Base-by-base conservation (phyloP, 169 alveolate species). In the Nephromyces sp. region DNA sequence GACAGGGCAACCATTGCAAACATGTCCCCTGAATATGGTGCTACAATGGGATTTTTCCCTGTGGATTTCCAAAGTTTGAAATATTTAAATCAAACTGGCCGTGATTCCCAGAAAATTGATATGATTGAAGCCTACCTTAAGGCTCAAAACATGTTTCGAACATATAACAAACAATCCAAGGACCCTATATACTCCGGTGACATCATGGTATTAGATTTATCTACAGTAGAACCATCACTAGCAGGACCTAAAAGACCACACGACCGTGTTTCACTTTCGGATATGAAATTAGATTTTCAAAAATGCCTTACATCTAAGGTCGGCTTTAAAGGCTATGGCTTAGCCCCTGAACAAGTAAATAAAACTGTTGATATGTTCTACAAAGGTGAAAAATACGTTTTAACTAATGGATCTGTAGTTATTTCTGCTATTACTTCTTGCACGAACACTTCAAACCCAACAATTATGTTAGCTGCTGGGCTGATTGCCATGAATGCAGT, bases 1-100 rank as follows among this genome's bases (percentile, higher is more conserved):
- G 98, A 94, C 80, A 83, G 97, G 70, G 97, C 98, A 6, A 95
- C 98, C 33, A 87, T 93, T 64, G 95, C 97, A 33, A 94, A 94
- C 86, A 94, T 94, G 98, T 95, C 98, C n/a, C 98, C 97, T 2
- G 98, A 94, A 81, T 94, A 92, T 83, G 98, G 99, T 22, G 99
- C 98, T 51, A 95, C 99, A 3, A 90, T 93, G 82, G 98, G 98
- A 6, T 94, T 88, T 84, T 95, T 95, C 93, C 96, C 97, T 4
- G 87, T 92, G 15, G 99, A 95, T 84, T 94, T 86, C 62, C 69
- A 89, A 62, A 92, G 97, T 21, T 82, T 95, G 34, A 92, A 89
- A 63, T 95, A 90, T 77, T 78, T 95, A 43, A 63, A 78, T 52
- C 88, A 81, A 66, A 93, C 98, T 5, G 98, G 98, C 0, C 87